Evolutionary conservation across 495 filamentous ascomycete species (phyloP), one percentile per base, ranked within the genome.

Genomic region (Neurospora sp.): DNA sequence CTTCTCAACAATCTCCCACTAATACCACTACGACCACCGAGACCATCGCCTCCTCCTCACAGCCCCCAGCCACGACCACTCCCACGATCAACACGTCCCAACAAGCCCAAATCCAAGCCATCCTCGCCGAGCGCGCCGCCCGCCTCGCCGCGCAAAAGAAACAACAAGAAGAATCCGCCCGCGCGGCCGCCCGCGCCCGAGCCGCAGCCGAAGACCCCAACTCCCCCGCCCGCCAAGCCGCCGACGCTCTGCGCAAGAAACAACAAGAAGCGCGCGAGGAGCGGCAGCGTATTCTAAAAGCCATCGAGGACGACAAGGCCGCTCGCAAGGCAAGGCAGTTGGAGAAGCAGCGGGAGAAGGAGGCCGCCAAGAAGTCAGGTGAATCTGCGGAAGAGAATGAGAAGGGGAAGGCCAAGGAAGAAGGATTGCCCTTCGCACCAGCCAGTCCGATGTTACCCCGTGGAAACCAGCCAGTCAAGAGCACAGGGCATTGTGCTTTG

Each of bases 251-350:
- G 71, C 73, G 73, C 71, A 81, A 77, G 71, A 81, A 83, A 48
- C 83, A 88, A 73, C 77, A 82, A n/a, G 87, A 89, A 17, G 89
- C 87, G 0, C 79, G 83, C 42, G 86, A 86, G 66, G 90, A 92
- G 76, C 84, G 90, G 24, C 83, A 86, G 69, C 83, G 90, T 0
- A 89, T 92, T 42, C 80, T 91, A 59, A 85, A 84, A 70, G 85
- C 85, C 62, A 89, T 92, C 72, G 89, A 91, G 70, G 86, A 91
- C 75, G 91, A 94, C 80, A 92, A 90, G 78, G 84, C 82, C 3
- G 90, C 89, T 70, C 87, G 92, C 17, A 84, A 83, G 43, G 84
- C 84, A 28, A 82, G 84, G 17, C 88, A 88, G 43, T 84, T 84
- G 10, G 81, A 81, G 59, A 82, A 83, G 39, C 88, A 85, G 77